Evolutionary conservation across 2,329 filamentous ascomycete species (phyloP), one percentile per base, ranked within the genome.

Genomic region (Botrytis fabae): DNA sequence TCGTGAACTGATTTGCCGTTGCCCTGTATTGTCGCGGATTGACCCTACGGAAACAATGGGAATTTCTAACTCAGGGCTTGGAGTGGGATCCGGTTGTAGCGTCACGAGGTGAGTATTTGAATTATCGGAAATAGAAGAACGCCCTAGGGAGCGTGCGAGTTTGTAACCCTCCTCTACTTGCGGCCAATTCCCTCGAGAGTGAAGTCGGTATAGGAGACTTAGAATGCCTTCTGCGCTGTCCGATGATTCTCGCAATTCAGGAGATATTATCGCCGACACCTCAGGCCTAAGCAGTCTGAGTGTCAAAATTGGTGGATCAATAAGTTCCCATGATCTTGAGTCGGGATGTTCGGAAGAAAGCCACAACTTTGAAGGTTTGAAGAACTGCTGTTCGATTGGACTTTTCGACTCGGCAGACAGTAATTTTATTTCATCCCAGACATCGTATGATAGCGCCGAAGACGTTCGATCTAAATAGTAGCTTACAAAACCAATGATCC

Each of bases 161-260:
- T 25, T 16, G 2, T 61, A 61, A 0, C 32, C 2, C 5, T 61
- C 2, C 25, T 40, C 10, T 9, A 61, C 32, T 61, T 16, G 1
- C 1, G 20, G 20, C 59, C 20, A n/a, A 12, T 14, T 4, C 1
- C 0, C 2, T 61, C 5, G 1, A 16, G 0, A 12, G 2, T 61
- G 10, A 0, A 61, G 8, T 61, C 59, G 59, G 8, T 16, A 25
- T 61, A 60, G 18, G 0, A 25, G 59, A 3, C 9, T 14, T 32
- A 61, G 20, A 16, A 61, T 25, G 40, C 61, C n/a, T 14, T 46
- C n/a, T 14, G n/a, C 16, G 28, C 1, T 0, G 22, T 63, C 16
- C 0, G 8, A 28, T 32, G 9, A 0, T 18, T 22, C n/a, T 28
- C 8, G 61, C 18, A 14, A 2, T 44, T 8, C 10, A 2, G 40